Percentiles rank a stretch among this genome's conserved stretches.
These are phyloP conservation scores for Fusarium duplospermum DNA, from an alignment of 2,329 filamentous ascomycete genomes.

Conservation along the genomic window DNA sequence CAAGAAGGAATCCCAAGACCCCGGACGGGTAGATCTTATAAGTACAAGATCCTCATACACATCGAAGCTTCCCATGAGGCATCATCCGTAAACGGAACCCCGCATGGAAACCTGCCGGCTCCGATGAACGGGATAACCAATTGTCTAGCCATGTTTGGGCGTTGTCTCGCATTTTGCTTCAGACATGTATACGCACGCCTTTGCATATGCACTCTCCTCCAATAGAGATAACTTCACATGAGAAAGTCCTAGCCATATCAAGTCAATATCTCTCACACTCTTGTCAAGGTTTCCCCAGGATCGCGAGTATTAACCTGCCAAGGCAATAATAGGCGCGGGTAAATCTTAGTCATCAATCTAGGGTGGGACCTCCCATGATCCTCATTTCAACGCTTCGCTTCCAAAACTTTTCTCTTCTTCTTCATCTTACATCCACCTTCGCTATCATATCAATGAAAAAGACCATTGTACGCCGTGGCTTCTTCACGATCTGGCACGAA, in stretches of 20 bases:
- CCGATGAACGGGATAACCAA: neutral
- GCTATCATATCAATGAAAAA: constrained; percentile 52
- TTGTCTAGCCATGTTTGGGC: constrained; percentile 3
- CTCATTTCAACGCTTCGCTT: constrained; percentile 18
- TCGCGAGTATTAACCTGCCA: neutral
- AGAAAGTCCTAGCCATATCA: neutral
- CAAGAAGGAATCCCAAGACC: neutral
- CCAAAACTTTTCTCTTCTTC: constrained; percentile 39
- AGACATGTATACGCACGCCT: neutral
- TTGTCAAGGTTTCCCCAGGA: neutral
- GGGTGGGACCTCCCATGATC: constrained; percentile 30
- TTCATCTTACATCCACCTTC: constrained; percentile 61
- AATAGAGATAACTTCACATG: neutral
- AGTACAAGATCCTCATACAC: neutral
- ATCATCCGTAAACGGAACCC: neutral
- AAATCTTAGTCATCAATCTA: constrained; percentile 37
- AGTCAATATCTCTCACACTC: neutral
- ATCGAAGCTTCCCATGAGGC: neutral
- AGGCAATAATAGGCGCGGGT: neutral
- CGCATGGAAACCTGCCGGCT: neutral
- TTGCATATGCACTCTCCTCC: neutral
- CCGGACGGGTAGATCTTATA: neutral
- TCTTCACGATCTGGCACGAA: constrained; percentile 62
- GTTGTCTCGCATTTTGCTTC: neutral
- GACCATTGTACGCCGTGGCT: constrained; percentile 51